Evolutionary conservation across 2,329 filamentous ascomycete genomes (phyloP).

Genomic region (Pseudovirgaria hyperparasitica): DNA sequence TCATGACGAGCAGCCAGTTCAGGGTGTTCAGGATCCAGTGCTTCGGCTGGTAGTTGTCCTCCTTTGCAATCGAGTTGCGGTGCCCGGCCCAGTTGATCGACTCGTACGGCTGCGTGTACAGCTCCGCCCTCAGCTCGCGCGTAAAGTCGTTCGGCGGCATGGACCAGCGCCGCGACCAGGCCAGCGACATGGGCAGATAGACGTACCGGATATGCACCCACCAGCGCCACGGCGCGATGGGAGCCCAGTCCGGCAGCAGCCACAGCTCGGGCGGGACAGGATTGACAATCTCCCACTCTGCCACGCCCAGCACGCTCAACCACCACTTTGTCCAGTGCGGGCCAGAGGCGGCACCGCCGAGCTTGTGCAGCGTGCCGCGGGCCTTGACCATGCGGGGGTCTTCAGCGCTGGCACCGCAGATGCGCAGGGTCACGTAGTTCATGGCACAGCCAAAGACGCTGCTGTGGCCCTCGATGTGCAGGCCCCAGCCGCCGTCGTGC

Average conservation of each 20-base stretch:
- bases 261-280: conserved; percentile 88
- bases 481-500: conserved; percentile 88
- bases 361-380: conserved; percentile 64
- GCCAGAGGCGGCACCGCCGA: conserved; percentile 71
- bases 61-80: conserved; percentile 66
- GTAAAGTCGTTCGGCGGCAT: conserved; percentile 66
- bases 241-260: conserved; percentile 84
- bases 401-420: conserved; percentile 73
- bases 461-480: conserved; percentile 89
- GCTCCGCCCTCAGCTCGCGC: conserved; percentile 60
- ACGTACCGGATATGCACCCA: conserved; percentile 98
- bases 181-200: conserved; percentile 82
- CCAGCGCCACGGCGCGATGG: conserved; percentile 85
- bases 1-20: conserved; percentile 65
- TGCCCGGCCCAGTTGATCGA: conserved; percentile 65
- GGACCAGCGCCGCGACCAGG: conserved; percentile 74
- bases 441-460: conserved; percentile 81
- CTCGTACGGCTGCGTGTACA: conserved; percentile 68
- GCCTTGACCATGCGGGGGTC: conserved; percentile 79
- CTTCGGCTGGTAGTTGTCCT: conserved; percentile 91
- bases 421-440: conserved; percentile 72
- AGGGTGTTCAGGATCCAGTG: conserved; percentile 65
- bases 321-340: conserved; percentile 98
- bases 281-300: conserved; percentile 86
- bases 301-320: conserved; percentile 72